Conservation (phyloP, 768 basidiomycete genomes). For the Clitopilus hobsonii region DNA sequence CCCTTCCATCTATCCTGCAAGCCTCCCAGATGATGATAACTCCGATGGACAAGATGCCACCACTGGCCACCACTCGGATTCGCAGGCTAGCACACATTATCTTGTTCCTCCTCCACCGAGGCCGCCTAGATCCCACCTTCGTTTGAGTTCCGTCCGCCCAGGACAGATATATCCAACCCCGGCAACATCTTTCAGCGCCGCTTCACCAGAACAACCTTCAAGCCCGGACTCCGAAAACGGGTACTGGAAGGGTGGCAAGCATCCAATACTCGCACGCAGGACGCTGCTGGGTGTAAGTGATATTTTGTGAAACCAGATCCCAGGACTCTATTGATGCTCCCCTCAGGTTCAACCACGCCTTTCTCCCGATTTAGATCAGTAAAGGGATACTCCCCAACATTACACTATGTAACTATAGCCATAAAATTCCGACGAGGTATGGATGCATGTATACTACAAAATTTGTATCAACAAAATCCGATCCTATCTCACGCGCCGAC, state of each 20-base stretch:
- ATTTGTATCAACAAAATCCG: background rate
- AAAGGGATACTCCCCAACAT: background rate
- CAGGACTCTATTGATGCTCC: no score
- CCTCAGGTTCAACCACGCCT: constrained; percentile 22
- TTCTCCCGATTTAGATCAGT: background rate
- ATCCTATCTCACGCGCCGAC: background rate
- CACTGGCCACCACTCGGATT: constrained; percentile 6
- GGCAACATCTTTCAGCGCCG: constrained; percentile 9
- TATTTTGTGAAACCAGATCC: no score
- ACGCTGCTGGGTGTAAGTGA: constrained; percentile 34
- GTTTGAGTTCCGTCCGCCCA: constrained; percentile 22
- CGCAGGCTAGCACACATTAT: constrained; percentile 4
- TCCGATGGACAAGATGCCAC: constrained; percentile 15
- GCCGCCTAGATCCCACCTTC: constrained; percentile 16
- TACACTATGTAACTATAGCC: background rate
- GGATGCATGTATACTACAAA: background rate
- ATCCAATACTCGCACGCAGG: constrained; percentile 12
- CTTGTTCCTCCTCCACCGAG: constrained; percentile 13
- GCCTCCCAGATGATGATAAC: constrained; percentile 32
- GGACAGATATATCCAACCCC: background rate
- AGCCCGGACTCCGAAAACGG: constrained; percentile 16
- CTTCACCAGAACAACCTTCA: constrained; percentile 25
- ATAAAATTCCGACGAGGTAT: background rate
- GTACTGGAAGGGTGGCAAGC: background rate
- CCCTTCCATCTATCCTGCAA: constrained; percentile 47